Evolutionary conservation across 495 filamentous ascomycete species (phyloP).

Genomic region (Hypoxylon perforatum): DNA sequence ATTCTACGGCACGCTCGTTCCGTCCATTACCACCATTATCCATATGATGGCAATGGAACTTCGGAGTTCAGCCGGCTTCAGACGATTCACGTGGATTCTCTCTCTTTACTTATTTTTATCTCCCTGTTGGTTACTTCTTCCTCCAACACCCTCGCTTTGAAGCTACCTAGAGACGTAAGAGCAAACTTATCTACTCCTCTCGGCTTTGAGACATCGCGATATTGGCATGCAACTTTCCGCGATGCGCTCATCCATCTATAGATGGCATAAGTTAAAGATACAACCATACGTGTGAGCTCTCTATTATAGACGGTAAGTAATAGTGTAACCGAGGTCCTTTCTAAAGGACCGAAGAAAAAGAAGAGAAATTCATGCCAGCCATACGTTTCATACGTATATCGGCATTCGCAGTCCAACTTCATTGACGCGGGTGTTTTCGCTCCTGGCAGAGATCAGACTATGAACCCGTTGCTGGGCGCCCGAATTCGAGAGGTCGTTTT

Average conservation of each 20-base stretch:
- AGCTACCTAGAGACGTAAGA: constrained; percentile 3
- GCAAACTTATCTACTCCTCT: background rate
- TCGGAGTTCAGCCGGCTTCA: constrained; percentile 30
- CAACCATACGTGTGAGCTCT: background rate
- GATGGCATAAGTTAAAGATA: background rate
- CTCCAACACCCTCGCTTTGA: constrained; percentile 14
- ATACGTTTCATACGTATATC: constrained; percentile 51
- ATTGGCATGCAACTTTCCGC: background rate
- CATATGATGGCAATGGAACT: constrained; percentile 23
- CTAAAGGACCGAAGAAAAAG: background rate
- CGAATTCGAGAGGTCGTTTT: constrained; percentile 60
- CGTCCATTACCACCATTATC: constrained; percentile 11
- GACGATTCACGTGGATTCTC: constrained; percentile 26
- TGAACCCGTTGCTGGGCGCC: constrained; percentile 62
- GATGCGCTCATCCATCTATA: background rate
- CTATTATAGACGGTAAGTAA: constrained; percentile 6
- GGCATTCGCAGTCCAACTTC: constrained; percentile 46
- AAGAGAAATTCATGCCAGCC: constrained; percentile 39
- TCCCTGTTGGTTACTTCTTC: constrained; percentile 24
- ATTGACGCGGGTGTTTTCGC: constrained; percentile 56
- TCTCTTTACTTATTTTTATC: constrained; percentile 12
- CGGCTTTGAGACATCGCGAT: constrained; percentile 5
- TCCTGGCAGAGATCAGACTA: constrained; percentile 54
- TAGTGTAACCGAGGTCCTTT: constrained; percentile 4
- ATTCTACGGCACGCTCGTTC: constrained; percentile 30